Evolutionary conservation across 768 basidiomycete genomes (phyloP).

Genomic region (Pleurotus cornucopiae): DNA sequence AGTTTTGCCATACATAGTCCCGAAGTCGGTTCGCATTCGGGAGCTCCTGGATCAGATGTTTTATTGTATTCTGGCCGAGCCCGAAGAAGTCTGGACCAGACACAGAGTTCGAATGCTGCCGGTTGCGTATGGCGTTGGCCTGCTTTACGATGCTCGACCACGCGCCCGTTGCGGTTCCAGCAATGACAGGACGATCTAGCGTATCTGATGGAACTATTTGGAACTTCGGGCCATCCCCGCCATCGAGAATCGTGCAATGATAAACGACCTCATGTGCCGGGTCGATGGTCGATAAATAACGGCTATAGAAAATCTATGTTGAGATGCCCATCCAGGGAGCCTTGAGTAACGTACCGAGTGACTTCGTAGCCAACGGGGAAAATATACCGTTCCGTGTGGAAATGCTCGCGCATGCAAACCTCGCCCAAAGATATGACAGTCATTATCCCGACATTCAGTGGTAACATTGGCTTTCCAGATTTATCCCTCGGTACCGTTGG

Average conservation of each 20-base stretch:
- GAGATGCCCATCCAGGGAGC: not conserved
- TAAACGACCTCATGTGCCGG: constrained; percentile 67
- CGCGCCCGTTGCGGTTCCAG: constrained; percentile 85
- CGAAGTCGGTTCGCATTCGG: constrained; percentile 65
- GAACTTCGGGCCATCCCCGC: constrained; percentile 83
- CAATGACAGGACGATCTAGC: constrained; percentile 67
- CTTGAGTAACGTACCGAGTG: constrained; percentile 48
- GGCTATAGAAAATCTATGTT: constrained; percentile 35
- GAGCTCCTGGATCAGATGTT: constrained; percentile 85
- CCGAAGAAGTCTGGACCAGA: constrained; percentile 90
- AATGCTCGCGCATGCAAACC: constrained; percentile 79
- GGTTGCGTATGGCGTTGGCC: constrained; percentile 75
- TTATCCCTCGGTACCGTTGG: constrained; percentile 77
- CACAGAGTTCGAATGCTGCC: constrained; percentile 82
- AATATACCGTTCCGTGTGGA: constrained; percentile 85
- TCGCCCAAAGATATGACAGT: constrained; percentile 71
- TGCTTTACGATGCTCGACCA: constrained; percentile 83
- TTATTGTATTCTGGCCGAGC: constrained; percentile 83
- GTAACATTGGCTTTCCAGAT: constrained; percentile 64
- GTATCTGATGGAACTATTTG: constrained; percentile 75
- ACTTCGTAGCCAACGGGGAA: constrained; percentile 87
- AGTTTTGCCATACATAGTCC: constrained; percentile 86
- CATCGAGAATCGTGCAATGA: constrained; percentile 79
- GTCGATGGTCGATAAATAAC: constrained; percentile 75
- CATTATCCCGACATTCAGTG: constrained; percentile 85